Evolutionary conservation across 2,329 filamentous ascomycete species (phyloP).

Genomic region (Tolypocladium sp.): DNA sequence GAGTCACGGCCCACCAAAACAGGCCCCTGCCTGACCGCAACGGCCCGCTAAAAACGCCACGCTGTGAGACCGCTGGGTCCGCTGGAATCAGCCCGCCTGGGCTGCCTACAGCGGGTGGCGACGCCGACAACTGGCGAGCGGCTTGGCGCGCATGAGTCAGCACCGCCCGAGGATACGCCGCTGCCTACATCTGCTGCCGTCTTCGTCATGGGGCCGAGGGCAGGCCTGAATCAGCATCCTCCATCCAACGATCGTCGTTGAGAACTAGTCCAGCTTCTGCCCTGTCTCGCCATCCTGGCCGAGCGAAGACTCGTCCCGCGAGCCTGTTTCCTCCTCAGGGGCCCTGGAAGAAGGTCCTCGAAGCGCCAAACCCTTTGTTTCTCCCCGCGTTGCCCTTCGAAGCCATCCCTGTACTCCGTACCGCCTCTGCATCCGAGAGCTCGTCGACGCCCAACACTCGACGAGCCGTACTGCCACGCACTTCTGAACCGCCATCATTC

Average conservation of each 20-base stretch:
- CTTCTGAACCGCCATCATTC: conserved; percentile 41
- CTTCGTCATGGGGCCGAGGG: background rate
- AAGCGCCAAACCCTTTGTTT: background rate
- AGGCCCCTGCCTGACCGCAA: background rate
- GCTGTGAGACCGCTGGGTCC: background rate
- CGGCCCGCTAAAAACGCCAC: background rate
- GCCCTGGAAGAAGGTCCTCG: background rate
- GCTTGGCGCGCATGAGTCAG: background rate
- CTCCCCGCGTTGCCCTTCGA: background rate
- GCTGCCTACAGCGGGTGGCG: background rate
- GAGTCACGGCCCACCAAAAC: background rate
- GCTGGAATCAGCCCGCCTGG: background rate
- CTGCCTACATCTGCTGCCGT: background rate
- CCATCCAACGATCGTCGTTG: background rate
- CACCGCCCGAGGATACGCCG: background rate
- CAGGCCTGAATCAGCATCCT: background rate
- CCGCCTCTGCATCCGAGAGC: background rate
- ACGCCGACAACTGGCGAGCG: background rate
- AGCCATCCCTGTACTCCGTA: background rate
- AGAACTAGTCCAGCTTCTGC: background rate
- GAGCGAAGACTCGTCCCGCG: background rate
- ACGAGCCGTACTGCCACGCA: background rate
- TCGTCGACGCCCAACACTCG: conserved; percentile 3
- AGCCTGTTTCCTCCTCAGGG: background rate
- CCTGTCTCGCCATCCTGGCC: too few species aligned